Evolutionary conservation across 2,329 filamentous ascomycete species (phyloP).

Genomic region (Xylariaceae sp.): DNA sequence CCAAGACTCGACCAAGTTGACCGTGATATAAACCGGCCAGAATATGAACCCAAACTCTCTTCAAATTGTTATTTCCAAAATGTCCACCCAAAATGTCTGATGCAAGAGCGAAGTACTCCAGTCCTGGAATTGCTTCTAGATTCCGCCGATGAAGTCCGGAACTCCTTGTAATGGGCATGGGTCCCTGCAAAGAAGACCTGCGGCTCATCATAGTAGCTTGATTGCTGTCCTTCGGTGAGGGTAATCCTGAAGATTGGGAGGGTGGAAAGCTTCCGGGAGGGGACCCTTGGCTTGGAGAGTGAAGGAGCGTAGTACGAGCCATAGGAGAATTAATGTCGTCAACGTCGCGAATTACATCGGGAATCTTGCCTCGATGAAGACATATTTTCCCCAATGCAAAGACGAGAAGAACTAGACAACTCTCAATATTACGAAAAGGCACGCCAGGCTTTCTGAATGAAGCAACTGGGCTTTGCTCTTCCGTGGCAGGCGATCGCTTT

Average conservation of each 20-base stretch:
- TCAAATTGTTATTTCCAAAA: constrained; percentile 71
- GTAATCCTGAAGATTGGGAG: constrained; percentile 47
- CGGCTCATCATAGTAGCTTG: constrained; percentile 42
- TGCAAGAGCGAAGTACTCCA: constrained; percentile 85
- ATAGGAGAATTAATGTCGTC: constrained; percentile 37
- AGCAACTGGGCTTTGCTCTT: constrained; percentile 26
- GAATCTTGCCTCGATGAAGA: constrained; percentile 48
- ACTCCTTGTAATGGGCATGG: constrained; percentile 25
- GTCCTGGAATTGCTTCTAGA: constrained; percentile 79
- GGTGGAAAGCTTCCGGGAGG: constrained; percentile 45
- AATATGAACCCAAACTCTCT: constrained; percentile 79
- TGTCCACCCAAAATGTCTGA: constrained; percentile 82
- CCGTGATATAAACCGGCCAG: constrained; percentile 85
- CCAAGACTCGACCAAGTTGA: constrained; percentile 79
- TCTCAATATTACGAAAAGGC: constrained; percentile 66
- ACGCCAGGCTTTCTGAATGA: constrained; percentile 42
- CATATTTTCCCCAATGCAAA: constrained; percentile 86
- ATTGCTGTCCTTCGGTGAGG: constrained; percentile 51
- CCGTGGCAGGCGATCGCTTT: constrained; percentile 48
- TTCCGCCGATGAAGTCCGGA: constrained; percentile 49
- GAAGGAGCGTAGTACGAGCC: constrained; percentile 48
- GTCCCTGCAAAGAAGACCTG: constrained; percentile 49
- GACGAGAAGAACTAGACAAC: constrained; percentile 76
- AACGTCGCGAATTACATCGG: constrained; percentile 54
- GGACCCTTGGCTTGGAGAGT: constrained; percentile 53